Base-by-base conservation (phyloP, 1,284 basidiomycete species). In the Cryptococcus sp. region DNA sequence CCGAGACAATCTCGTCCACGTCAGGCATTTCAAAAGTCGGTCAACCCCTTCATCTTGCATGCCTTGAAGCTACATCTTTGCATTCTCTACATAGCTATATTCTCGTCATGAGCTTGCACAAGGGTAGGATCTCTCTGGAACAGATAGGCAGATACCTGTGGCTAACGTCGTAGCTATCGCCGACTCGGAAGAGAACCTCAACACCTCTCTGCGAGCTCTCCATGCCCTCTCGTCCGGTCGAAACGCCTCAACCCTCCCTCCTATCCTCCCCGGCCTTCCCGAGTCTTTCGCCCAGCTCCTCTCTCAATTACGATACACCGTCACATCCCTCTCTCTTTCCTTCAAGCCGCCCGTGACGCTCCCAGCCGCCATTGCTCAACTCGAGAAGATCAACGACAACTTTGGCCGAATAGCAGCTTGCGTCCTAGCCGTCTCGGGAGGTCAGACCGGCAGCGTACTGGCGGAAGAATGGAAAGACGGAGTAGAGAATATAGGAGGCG, bases 271-370 rank as follows among this genome's bases (percentile, higher is more conserved):
- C n/a, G 61, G 60, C 4, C 58, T 67, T 0, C 44, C 51, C 4
- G 58, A 62, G 24, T 56, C 54, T 10, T 40, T 66, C 22, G 23
- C 40, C 11, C 51, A 58, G 23, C 54, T 68, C 16, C 56, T 65
- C 1, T 23, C 41, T 10, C 46, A 54, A 22, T 43, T 68, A 5
- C 48, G 57, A 25, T 60, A 65, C 22, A 51, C 49, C 7, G 53
- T 52, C 21, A 72, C 68, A 5, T 57, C 59, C 10, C 53, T 69
- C 5, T 56, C 66, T 5, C 52, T 72, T 11, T 56, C 66, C 2
- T 66, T 66, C 57, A 68, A 69, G 48, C 63, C 68, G n/a, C 69
- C 69, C 1, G 48, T 68, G 28, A 66, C 65, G 3, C 25, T 54
- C 5, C 50, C 50, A 10, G 68, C 62, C 2, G 65, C 64, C 2